Base-by-base conservation (phyloP, 495 filamentous ascomycete genomes). In the Neurospora sp. region DNA sequence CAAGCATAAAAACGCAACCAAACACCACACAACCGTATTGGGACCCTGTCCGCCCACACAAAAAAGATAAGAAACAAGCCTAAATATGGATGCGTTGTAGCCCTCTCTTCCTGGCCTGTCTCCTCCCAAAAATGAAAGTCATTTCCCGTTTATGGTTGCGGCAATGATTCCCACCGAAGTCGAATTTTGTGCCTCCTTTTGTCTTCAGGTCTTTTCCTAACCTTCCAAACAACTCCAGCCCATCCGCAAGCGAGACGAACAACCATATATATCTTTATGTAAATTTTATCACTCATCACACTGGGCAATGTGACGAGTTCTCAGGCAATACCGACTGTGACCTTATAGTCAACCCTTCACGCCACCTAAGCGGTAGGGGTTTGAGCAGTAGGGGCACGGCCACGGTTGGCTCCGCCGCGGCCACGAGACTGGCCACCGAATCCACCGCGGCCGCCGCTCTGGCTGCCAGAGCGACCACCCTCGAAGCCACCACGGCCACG, bases 401-500 rank as follows among this genome's bases (percentile, higher is more conserved):
- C 84, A 31, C 85, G 82, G 48, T 83, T 81, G 75, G 90, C 89
- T 70, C 90, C 89, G 79, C 89, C 86, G 73, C 89, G 86, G 18
- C 85, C 80, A 18, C 84, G 76, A 18, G 72, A 69, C 78, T 92
- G 89, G 69, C 90, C 88, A 78, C 89, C 89, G 73, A 85, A 87
- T 77, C 86, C 89, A 74, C 91, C 91, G 44, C 91, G 88, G 72
- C 90, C 89, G 78, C 89, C 87, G 79, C 90, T 87, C 80, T 88
- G 90, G 74, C 81, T 81, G 70, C 89, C 88, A 27, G 84, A 79
- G 73, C 91, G 90, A 71, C 80, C 76, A 69, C 89, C 87, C 54
- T 85, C 83, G 66, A 84, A 87, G 16, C 88, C 89, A 72, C 91
- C 91, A 77, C 93, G 92, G 71, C 91, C 91, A 74, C 91, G 90